Evolutionary conservation across 306 rosid genomes (phyloP).

Genomic region (Cicer judaicum): DNA sequence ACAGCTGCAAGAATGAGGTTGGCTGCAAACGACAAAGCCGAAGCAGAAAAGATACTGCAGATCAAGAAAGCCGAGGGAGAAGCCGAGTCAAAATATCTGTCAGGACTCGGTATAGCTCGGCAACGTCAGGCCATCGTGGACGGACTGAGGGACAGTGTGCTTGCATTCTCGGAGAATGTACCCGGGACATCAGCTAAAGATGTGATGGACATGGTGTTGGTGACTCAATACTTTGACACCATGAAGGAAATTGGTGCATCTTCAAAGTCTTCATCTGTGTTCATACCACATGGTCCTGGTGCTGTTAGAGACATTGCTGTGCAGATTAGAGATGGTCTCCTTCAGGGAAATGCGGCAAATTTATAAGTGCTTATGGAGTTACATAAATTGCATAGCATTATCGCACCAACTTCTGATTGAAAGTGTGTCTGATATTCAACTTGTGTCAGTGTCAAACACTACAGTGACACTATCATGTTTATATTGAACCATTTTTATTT

Average conservation of each 20-base stretch:
- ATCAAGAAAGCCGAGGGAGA: conserved; percentile 83
- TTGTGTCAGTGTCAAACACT: too few relatives aligned
- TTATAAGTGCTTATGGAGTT: neutral
- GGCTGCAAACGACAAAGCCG: conserved; percentile 77
- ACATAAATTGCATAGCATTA: too few relatives aligned
- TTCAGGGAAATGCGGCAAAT: conserved; percentile 55
- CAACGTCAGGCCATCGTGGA: conserved; percentile 87
- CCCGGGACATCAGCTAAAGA: conserved; percentile 72
- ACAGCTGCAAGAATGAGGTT: conserved; percentile 72
- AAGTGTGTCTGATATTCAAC: too few relatives aligned
- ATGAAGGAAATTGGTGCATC: conserved; percentile 85
- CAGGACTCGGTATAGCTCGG: conserved; percentile 76
- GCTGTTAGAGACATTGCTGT: conserved; percentile 65
- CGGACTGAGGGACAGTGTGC: conserved; percentile 73
- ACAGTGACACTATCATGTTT: too few relatives aligned
- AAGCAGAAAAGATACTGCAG: conserved; percentile 73
- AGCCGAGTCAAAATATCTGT: conserved; percentile 74
- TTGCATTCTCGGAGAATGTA: conserved; percentile 67
- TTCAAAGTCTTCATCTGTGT: conserved; percentile 69
- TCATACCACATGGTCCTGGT: conserved; percentile 88
- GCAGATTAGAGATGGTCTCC: conserved; percentile 79
- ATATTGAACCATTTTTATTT: too few relatives aligned
- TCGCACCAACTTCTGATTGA: too few relatives aligned
- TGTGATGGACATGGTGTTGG: conserved; percentile 83
- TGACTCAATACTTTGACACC: conserved; percentile 80